Percentiles rank a stretch among this genome's conserved stretches.
phyloP scores from a whole-genome alignment of 148 eudicot genomes.

The Fagopyrum homotropicum region DNA sequence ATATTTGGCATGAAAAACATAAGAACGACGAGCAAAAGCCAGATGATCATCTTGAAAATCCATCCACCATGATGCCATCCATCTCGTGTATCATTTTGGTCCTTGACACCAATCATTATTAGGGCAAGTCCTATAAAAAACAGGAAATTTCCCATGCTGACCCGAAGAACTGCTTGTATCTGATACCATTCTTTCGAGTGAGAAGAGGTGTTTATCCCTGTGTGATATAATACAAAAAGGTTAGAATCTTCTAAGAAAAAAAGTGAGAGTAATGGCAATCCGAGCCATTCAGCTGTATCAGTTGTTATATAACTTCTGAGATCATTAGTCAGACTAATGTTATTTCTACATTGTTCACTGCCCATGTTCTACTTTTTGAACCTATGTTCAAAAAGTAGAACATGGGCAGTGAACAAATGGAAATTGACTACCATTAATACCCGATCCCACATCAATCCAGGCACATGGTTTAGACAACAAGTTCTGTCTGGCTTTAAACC shows the following conservation, averaged over 20 bases:
- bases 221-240: conserved; percentile 5
- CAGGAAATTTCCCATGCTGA: conserved; percentile 88
- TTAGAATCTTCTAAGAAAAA: neutral
- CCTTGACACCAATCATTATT: conserved; percentile 92
- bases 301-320: neutral
- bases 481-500: neutral
- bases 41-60: conserved; percentile 68
- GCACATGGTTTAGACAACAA: neutral
- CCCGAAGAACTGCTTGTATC: conserved; percentile 78
- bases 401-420: neutral
- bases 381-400: neutral
- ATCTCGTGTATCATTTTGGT: conserved; percentile 92
- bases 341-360: neutral
- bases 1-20: conserved; percentile 86
- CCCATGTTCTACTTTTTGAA: no score
- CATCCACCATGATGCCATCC: conserved; percentile 98
- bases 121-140: conserved; percentile 69
- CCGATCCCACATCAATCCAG: neutral
- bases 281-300: neutral
- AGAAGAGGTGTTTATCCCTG: conserved; percentile 76
- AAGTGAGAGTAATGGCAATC: neutral
- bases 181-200: conserved; percentile 69
- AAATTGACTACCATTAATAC: neutral
- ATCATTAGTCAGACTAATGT: neutral
- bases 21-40: conserved; percentile 64